These are phyloP conservation scores for Debaryomyces prosopidis DNA, from an alignment of 805 yeast genomes.

Conservation along the genomic window DNA sequence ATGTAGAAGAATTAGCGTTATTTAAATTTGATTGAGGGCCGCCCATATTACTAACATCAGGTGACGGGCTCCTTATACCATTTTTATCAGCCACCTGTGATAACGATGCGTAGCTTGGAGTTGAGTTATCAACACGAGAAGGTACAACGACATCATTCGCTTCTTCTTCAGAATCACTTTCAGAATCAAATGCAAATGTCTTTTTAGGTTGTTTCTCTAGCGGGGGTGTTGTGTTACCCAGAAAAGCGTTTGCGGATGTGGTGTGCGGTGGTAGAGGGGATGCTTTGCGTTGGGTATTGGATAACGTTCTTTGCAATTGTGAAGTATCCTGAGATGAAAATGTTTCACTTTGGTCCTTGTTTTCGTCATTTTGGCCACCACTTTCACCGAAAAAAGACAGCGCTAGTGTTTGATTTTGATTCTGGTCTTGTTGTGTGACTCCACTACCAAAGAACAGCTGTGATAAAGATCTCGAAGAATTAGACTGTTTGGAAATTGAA, in stretches of 20 bases:
- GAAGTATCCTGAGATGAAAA: conserved; percentile 2
- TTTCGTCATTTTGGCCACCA: neutral
- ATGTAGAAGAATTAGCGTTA: conserved; percentile 6
- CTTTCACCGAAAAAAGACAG: conserved; percentile 4
- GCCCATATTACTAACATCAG: conserved; percentile 13
- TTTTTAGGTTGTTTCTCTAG: conserved; percentile 5
- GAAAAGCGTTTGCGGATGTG: conserved; percentile 42
- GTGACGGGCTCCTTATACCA: conserved; percentile 33
- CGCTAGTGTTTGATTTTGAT: conserved; percentile 4
- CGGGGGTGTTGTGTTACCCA: conserved; percentile 31
- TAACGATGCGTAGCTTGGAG: conserved; percentile 43
- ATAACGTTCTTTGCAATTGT: conserved; percentile 4
- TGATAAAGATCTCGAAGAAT: conserved; percentile 39
- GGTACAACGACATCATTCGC: conserved; percentile 17
- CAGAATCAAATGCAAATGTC: conserved; percentile 40
- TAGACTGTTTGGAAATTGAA: conserved; percentile 39
- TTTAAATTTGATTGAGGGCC: conserved; percentile 11
- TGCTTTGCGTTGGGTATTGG: conserved; percentile 30
- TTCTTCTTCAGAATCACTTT: conserved; percentile 36
- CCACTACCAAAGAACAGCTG: conserved; percentile 37
- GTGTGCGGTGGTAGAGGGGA: conserved; percentile 45
- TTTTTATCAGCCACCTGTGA: conserved; percentile 53
- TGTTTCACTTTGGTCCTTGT: neutral
- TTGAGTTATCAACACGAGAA: neutral
- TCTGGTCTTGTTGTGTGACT: conserved; percentile 4